A percentile compares a stretch with the other conserved stretches of the same genome.
Conservation (phyloP, 768 basidiomycete species). For the Tephrocybe sp. region DNA sequence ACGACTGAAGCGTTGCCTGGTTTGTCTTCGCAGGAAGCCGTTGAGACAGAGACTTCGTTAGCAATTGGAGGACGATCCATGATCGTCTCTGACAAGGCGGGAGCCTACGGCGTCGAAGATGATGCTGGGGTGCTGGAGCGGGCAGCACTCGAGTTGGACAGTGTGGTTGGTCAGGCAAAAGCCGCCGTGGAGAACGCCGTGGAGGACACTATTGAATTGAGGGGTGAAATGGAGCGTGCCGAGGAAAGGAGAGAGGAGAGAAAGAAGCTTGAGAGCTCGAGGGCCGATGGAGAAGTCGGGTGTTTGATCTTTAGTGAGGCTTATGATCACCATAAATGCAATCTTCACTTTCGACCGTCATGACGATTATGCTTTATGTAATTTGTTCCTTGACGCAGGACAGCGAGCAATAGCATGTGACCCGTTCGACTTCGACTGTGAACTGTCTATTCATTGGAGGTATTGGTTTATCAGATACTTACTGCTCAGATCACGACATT, state of each 20-base stretch:
- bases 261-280: constrained; percentile 21
- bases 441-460: too few species aligned
- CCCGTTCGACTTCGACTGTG: too few species aligned
- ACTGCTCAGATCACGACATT: too few species aligned
- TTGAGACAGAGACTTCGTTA: constrained; percentile 24
- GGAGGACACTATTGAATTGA: constrained; percentile 5
- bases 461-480: too few species aligned
- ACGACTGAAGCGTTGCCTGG: constrained; percentile 16
- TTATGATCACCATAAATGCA: too few species aligned
- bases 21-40: background rate
- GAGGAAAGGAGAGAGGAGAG: constrained; percentile 25
- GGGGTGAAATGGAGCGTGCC: constrained; percentile 21
- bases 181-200: constrained; percentile 14
- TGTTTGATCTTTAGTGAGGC: constrained; percentile 29
- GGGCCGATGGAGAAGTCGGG: constrained; percentile 33
- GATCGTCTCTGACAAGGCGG: constrained; percentile 33
- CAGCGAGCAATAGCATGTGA: too few species aligned
- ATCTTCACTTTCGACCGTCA: too few species aligned
- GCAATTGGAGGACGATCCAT: constrained; percentile 37
- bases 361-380: too few species aligned
- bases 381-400: too few species aligned
- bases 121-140: constrained; percentile 20
- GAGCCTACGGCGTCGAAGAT: constrained; percentile 26
- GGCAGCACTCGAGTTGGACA: constrained; percentile 16
- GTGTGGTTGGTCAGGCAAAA: constrained; percentile 8